Conservation (phyloP, 2,329 filamentous ascomycete species). For the Diplodia scrobiculata region DNA sequence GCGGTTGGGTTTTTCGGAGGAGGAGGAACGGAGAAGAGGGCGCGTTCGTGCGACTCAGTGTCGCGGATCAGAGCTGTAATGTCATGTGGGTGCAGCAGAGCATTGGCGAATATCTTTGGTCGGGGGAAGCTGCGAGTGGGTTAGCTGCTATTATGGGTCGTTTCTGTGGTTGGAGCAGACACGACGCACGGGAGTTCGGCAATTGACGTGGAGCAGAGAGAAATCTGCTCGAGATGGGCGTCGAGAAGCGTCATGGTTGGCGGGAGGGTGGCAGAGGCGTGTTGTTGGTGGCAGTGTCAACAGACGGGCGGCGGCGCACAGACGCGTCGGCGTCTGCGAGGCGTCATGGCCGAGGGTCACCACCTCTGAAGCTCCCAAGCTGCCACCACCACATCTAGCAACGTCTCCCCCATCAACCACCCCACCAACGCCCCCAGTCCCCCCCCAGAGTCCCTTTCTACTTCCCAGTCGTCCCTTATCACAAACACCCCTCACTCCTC, state of each 20-base stretch:
- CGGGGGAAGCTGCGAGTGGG: constrained; percentile 69
- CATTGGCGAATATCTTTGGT: constrained; percentile 95
- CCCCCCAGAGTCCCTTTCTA: background rate
- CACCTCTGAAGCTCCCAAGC: constrained; percentile 22
- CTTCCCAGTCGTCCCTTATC: background rate
- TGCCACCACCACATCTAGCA: constrained; percentile 20
- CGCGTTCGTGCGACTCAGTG: constrained; percentile 90
- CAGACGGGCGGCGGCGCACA: background rate
- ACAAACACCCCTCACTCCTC: constrained; percentile 25
- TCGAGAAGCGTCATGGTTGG: constrained; percentile 49
- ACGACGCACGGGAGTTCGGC: constrained; percentile 50
- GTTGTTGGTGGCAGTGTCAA: background rate
- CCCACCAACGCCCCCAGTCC: constrained; percentile 5
- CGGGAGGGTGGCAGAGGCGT: background rate
- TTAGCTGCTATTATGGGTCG: background rate
- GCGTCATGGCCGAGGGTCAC: constrained; percentile 18
- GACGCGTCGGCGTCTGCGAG: constrained; percentile 8
- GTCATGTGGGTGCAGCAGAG: constrained; percentile 82
- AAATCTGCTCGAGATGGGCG: constrained; percentile 55
- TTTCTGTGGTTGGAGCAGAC: background rate
- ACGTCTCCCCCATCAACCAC: constrained; percentile 21
- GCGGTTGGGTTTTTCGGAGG: constrained; percentile 54
- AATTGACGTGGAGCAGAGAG: constrained; percentile 53
- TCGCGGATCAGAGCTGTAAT: constrained; percentile 94
- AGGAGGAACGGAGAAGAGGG: constrained; percentile 87